These are phyloP conservation scores for Mycogone perniciosa DNA, from an alignment of 2,329 filamentous ascomycete genomes.

Conservation along the genomic window DNA sequence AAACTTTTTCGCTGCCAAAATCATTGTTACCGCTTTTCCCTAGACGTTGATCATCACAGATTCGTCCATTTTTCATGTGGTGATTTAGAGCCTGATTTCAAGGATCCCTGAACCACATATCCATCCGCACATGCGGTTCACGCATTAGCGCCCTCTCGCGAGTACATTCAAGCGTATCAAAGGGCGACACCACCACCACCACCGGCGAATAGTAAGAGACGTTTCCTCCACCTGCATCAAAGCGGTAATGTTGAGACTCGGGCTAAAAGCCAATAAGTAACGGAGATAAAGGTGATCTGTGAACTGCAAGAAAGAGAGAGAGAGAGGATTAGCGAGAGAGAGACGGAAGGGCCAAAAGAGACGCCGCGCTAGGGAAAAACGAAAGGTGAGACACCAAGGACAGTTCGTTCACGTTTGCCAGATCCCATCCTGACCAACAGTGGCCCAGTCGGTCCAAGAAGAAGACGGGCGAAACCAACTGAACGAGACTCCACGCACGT, in stretches of 20 bases:
- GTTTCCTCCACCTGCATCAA: background rate
- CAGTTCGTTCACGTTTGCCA: background rate
- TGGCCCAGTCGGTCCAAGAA: background rate
- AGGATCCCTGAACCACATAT: background rate
- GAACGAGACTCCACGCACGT: background rate
- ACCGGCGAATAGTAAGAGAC: background rate
- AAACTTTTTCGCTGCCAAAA: no score
- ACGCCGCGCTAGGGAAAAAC: background rate
- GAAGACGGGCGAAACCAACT: background rate
- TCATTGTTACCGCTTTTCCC: no score
- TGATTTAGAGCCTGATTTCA: background rate
- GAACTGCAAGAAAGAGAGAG: background rate
- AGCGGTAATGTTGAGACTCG: background rate
- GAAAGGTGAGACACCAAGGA: constrained; percentile 1
- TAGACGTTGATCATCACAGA: no score
- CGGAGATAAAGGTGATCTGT: background rate
- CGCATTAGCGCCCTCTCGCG: background rate
- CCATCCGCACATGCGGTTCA: background rate
- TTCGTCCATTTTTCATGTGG: no score
- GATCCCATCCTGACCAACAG: background rate
- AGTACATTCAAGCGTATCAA: background rate
- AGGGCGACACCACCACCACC: background rate
- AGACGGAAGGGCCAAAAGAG: background rate
- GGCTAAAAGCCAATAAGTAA: background rate
- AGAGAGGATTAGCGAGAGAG: no score